Evolutionary conservation across 768 basidiomycete species (phyloP), one percentile per base, ranked within the genome.

Genomic region (Auricularia auricula-judae): DNA sequence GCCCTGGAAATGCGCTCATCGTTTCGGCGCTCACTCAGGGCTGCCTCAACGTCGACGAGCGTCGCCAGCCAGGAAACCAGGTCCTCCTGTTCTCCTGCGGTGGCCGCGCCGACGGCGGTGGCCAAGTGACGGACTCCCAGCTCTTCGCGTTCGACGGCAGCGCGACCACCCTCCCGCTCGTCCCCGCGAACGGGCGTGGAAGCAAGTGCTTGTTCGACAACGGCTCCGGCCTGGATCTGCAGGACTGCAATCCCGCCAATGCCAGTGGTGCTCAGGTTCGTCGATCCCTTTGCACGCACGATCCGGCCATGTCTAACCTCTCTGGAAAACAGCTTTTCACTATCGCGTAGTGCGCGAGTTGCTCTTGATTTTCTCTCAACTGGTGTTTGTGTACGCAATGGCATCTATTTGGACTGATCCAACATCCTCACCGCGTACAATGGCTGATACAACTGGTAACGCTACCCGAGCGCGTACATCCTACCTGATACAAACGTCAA

Each of bases 11-110:
- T 4, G 54, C 63, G 12, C 63, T 64, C 29, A 21, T 64, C 35
- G 64, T 65, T 1, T 59, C 53, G 14, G 62, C 14, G 11, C 35
- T 65, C 23, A 65, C 64, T 5, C 63, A 65, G n/a, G 64, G 54
- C 34, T 65, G 64, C 43, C 35, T 65, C 16, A 61, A 65, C 60
- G 54, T 65, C 54, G 63, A 64, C 54, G 51, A 54, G 33, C 44
- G 63, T 12, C 47, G 63, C 33, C 23, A 47, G 51, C 33, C 64
- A 8, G 64, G 64, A 5, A 65, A 65, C 61, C 64, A 65, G 51
- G 64, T 65, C 21, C 43, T 65, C 11, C 64, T 65, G 36, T 65
- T 65, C 39, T 65, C 64, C 8, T 65, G 64, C 43, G 64, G 64
- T 21, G 64, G 64, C 16, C 59, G 64, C 12, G 64, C 64, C 29